These are phyloP conservation scores for Rauvolfia tetraphylla DNA, from an alignment of 257 asterid species.

Conservation along the genomic window DNA sequence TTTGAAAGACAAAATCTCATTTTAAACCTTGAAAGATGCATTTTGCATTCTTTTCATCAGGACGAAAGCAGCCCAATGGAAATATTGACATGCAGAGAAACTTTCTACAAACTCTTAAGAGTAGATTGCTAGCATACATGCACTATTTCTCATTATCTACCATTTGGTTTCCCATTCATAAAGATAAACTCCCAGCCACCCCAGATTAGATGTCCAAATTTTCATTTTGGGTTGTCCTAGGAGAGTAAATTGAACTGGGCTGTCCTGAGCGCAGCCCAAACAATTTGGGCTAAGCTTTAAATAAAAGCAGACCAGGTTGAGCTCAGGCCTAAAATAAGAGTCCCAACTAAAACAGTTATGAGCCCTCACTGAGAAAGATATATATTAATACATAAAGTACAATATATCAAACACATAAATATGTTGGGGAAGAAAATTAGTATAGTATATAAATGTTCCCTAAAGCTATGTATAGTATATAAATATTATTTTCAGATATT, in stretches of 20 bases:
- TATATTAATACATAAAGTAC: background rate
- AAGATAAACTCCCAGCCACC: background rate
- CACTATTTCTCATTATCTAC: background rate
- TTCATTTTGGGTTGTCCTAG: background rate
- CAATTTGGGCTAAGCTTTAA: background rate
- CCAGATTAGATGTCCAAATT: background rate
- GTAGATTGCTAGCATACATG: background rate
- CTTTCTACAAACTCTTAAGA: background rate
- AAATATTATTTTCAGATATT: background rate
- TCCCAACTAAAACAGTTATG: background rate
- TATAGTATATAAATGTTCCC: background rate
- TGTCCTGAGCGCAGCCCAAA: background rate
- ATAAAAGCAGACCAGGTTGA: background rate
- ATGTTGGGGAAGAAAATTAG: background rate
- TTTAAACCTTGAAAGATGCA: background rate
- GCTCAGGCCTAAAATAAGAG: background rate
- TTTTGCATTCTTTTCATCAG: background rate
- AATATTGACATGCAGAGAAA: background rate
- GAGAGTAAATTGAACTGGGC: background rate
- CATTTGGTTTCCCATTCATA: background rate
- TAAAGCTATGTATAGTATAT: too few relatives aligned
- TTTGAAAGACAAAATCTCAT: background rate
- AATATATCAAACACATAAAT: background rate
- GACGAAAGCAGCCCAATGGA: background rate
- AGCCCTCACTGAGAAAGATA: background rate